A percentile compares a stretch with the other conserved stretches of the same genome.
These are phyloP conservation scores for Zopfia rhizophila DNA, from an alignment of 2,329 filamentous ascomycete genomes.

Conservation along the genomic window DNA sequence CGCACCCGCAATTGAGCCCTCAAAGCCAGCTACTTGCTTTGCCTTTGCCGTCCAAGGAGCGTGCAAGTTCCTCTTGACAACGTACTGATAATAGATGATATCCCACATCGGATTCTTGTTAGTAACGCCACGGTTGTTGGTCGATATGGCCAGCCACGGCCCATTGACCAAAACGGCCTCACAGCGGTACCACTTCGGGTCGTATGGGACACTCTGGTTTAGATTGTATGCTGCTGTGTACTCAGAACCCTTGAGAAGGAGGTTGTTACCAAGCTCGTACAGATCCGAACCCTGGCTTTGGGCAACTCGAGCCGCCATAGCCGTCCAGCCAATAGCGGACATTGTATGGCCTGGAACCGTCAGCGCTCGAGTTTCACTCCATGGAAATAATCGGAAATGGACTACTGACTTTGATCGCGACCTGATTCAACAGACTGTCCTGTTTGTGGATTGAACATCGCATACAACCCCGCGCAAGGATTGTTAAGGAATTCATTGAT, in stretches of 20 bases:
- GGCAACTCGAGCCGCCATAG: slow-evolving; percentile 45
- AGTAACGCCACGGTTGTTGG: too few relatives aligned
- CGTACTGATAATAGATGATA: too few relatives aligned
- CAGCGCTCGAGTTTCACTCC: not conserved
- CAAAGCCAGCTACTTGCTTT: too few relatives aligned
- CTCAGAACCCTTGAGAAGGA: slow-evolving; percentile 51
- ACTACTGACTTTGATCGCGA: slow-evolving; percentile 45
- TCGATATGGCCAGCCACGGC: slow-evolving; percentile 41
- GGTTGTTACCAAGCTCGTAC: slow-evolving; percentile 41
- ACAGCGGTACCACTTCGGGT: slow-evolving; percentile 51
- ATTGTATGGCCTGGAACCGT: slow-evolving; percentile 35
- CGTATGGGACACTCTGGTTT: slow-evolving; percentile 46
- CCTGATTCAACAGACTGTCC: slow-evolving; percentile 53
- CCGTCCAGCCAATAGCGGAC: slow-evolving; percentile 48
- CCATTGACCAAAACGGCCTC: slow-evolving; percentile 54
- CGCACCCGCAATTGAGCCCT: too few relatives aligned
- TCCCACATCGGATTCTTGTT: too few relatives aligned
- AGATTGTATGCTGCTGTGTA: slow-evolving; percentile 55
- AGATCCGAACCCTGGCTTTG: slow-evolving; percentile 52
- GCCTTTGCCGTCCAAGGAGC: too few relatives aligned
- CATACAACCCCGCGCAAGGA: slow-evolving; percentile 47
- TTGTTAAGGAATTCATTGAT: slow-evolving; percentile 50
- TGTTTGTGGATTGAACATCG: slow-evolving; percentile 42
- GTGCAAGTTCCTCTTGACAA: too few relatives aligned
- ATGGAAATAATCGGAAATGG: not conserved